These are phyloP conservation scores for Phylloporus sp. DNA, from an alignment of 768 basidiomycete genomes.

Conservation along the genomic window DNA sequence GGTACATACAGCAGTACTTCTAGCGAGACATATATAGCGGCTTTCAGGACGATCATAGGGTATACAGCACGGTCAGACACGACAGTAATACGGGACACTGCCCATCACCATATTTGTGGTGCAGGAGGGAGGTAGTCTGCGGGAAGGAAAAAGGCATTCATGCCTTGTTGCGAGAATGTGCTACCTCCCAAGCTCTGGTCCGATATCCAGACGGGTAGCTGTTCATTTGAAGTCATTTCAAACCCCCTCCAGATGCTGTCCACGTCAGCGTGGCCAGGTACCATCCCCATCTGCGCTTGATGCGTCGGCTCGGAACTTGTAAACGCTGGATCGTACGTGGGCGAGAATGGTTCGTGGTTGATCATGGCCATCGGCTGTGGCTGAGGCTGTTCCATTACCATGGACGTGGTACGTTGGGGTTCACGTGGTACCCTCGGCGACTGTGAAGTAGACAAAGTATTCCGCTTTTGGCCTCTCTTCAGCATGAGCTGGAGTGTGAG, in stretches of 20 bases:
- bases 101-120: conserved; percentile 70
- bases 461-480: conserved; percentile 68
- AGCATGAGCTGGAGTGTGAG: conserved; percentile 87
- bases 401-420: conserved; percentile 44
- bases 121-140: conserved; percentile 66
- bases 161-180: conserved; percentile 74
- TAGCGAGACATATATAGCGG: conserved; percentile 14
- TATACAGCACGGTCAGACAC: conserved; percentile 22
- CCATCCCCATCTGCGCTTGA: conserved; percentile 30
- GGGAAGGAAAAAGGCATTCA: conserved; percentile 82
- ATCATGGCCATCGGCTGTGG: conserved; percentile 23
- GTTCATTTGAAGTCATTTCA: conserved; percentile 66
- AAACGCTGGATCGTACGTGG: conserved; percentile 49
- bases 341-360: conserved; percentile 50
- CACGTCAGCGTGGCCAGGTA: conserved; percentile 34
- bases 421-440: conserved; percentile 62
- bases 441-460: conserved; percentile 48
- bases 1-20: conserved; percentile 1
- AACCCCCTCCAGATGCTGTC: conserved; percentile 77
- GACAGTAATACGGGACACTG: conserved; percentile 16
- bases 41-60: conserved; percentile 19
- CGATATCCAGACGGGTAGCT: conserved; percentile 82
- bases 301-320: conserved; percentile 31
- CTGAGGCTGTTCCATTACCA: conserved; percentile 44
- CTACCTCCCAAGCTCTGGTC: conserved; percentile 77